Evolutionary conservation across 371 early-diverging fungal genomes (phyloP).

Genomic region (Batrachochytrium dendrobatidis): DNA sequence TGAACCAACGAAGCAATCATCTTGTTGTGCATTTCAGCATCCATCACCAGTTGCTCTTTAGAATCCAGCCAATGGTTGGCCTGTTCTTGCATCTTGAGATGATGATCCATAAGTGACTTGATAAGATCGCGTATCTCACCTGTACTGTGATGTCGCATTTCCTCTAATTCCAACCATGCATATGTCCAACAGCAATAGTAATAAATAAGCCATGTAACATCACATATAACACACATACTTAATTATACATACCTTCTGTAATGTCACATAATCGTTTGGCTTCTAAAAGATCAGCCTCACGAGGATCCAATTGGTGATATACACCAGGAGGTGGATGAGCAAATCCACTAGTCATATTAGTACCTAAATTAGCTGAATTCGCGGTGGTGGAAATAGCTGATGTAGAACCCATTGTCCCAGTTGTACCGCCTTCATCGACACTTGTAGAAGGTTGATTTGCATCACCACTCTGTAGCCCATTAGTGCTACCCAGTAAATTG

Average conservation of each 20-base stretch:
- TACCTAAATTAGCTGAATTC: background rate
- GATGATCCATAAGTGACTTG: conserved; percentile 15
- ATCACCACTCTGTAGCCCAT: too few species aligned
- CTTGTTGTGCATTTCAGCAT: conserved; percentile 80
- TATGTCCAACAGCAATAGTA: background rate
- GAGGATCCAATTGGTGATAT: conserved; percentile 14
- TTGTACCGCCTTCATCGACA: background rate
- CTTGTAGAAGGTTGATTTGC: too few species aligned
- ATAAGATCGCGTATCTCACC: conserved; percentile 27
- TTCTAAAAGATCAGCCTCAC: conserved; percentile 23
- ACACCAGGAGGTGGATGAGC: background rate
- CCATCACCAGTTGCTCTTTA: conserved; percentile 76
- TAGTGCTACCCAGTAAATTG: too few species aligned
- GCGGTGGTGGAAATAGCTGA: background rate
- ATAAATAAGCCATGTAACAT: background rate
- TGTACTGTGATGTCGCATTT: conserved; percentile 25
- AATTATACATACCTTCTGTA: conserved; percentile 32
- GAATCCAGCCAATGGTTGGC: conserved; percentile 65
- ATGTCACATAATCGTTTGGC: conserved; percentile 34
- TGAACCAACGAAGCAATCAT: conserved; percentile 72
- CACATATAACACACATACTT: too few species aligned
- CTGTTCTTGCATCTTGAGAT: conserved; percentile 39
- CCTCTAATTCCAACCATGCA: conserved; percentile 22
- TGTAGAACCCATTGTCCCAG: background rate
- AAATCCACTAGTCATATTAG: background rate